Evolutionary conservation across 2,329 filamentous ascomycete genomes (phyloP).

Genomic region (Trichoderma sp.): DNA sequence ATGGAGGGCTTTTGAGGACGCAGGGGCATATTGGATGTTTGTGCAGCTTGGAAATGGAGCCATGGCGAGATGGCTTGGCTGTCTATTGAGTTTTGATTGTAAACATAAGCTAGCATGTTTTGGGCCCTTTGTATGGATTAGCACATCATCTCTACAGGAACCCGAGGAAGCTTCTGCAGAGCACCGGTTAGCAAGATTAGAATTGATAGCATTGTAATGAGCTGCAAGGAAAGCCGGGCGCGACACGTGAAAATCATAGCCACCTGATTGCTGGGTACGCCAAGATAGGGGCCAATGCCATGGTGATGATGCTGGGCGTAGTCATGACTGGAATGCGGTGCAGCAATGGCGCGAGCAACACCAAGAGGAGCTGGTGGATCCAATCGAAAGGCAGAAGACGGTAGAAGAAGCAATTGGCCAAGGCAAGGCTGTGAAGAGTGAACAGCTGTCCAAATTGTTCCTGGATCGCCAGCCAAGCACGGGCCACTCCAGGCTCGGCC

Average conservation of each 20-base stretch:
- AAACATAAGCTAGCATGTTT: neutral
- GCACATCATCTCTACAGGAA: neutral
- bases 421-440: neutral
- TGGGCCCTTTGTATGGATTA: neutral
- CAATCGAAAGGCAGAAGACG: neutral
- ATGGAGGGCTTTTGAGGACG: neutral
- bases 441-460: constrained; percentile 7
- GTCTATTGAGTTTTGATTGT: neutral
- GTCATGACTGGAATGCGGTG: neutral
- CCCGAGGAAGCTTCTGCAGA: neutral
- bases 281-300: neutral
- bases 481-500: constrained; percentile 2
- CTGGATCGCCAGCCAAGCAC: constrained; percentile 20
- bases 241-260: neutral
- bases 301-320: neutral
- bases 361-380: neutral
- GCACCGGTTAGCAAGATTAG: neutral
- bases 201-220: neutral
- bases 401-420: neutral
- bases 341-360: neutral
- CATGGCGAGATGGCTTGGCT: neutral
- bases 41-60: constrained; percentile 5
- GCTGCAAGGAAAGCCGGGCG: neutral
- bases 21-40: neutral
- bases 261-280: neutral